phyloP scores from a whole-genome alignment of 2,329 filamentous ascomycete genomes.

The Botrytis elliptica region DNA sequence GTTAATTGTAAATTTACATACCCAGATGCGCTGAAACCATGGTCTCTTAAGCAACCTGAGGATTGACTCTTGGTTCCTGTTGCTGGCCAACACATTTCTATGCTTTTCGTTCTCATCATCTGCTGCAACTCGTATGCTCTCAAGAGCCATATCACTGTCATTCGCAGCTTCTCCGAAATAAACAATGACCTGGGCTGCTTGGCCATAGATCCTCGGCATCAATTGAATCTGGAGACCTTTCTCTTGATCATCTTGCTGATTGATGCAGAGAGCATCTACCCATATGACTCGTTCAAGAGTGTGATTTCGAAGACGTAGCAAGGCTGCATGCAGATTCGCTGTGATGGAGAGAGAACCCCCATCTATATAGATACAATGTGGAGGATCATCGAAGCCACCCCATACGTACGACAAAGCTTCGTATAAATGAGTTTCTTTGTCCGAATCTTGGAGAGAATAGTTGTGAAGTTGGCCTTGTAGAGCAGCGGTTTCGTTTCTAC shows the following conservation, averaged over 20 bases:
- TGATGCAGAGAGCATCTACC: conserved; percentile 20
- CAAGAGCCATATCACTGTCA: conserved; percentile 14
- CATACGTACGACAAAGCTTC: conserved; percentile 21
- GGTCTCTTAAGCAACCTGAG: conserved; percentile 13
- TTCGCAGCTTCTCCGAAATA: conserved; percentile 24
- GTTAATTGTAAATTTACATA: not conserved
- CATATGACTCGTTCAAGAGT: conserved; percentile 8
- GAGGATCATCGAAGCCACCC: conserved; percentile 17
- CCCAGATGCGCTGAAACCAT: conserved; percentile 26
- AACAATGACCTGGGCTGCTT: conserved; percentile 23
- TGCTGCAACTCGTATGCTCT: conserved; percentile 18
- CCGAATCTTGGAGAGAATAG: conserved; percentile 1
- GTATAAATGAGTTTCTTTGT: conserved; percentile 7
- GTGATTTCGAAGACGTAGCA: conserved; percentile 20
- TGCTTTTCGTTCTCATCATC: not conserved
- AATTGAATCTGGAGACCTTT: conserved; percentile 17
- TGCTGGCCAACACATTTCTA: not conserved
- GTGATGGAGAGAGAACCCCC: conserved; percentile 1
- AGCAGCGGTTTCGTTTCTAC: not conserved
- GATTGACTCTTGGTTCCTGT: not conserved
- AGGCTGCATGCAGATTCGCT: conserved; percentile 18
- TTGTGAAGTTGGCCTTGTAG: not conserved
- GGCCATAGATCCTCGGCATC: conserved; percentile 26
- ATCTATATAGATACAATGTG: conserved; percentile 14
- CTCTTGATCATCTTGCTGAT: conserved; percentile 14